Base-by-base conservation (phyloP, 306 rosid genomes). In the Pachyrhizus erosus region DNA sequence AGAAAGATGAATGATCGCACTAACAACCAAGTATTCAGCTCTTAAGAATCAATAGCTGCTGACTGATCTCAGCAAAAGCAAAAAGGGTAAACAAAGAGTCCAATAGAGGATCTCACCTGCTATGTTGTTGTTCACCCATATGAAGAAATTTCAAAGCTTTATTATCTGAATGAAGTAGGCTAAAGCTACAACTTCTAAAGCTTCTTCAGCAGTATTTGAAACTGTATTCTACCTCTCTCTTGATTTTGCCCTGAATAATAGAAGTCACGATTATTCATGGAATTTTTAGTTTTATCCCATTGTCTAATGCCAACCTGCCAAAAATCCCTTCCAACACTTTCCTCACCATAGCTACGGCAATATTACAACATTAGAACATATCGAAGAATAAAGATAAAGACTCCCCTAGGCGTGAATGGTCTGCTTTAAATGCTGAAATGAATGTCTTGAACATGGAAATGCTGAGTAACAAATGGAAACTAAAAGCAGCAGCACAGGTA, bases 371-470 rank as follows among this genome's bases (percentile, higher is more conserved):
- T 31, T 40, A 29, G 57, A 23, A 42, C 9, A 77, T 42, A 75
- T 70, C 46, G 76, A 73, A 55, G 34, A 48, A 70, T 27, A 33
- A 42, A 68, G 33, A 64, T 27, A 54, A 61, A 72, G 57, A 43
- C 34, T 15, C 54, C 60, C 77, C 26, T 2, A 34, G 65, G 80
- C 70, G 33, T 80, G 83, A 69, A 64, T 48, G 66, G 58, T 68
- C 74, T 54, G 85, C 11, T 70, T 62, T 80, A 29, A 70, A 80
- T 73, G 86, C 79, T 62, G 52, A 75, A 64, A 61, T 70, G 79
- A 86, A 83, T 78, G 82, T 46, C 68, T 51, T 55, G 85, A 64
- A 79, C 89, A 80, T 51, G 85, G 83, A 85, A 89, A 80, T 84
- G 86, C 67, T 72, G 84, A 80, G 54, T 20, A 24, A 58, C 76